Base-by-base conservation (phyloP, 202 grass and related monocot species). In the Digitaria exilis region DNA sequence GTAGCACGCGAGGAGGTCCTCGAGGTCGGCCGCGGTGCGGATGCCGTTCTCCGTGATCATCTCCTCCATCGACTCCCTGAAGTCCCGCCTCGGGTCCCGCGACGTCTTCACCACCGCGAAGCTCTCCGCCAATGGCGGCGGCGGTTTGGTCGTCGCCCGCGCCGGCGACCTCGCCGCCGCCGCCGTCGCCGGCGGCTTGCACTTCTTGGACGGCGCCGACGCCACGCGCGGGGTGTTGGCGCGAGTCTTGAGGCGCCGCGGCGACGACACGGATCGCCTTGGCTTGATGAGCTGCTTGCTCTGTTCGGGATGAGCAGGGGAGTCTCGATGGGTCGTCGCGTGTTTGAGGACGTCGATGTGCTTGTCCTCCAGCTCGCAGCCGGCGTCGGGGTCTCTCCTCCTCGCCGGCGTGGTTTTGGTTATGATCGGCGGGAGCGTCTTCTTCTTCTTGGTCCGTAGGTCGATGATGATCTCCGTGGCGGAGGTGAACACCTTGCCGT, bases 1-100 rank as follows among this genome's bases (percentile, higher is more conserved):
- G 80, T 98, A 98, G 86, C 92, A 98, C 8, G 96, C 96, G 12
- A 98, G 96, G 26, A 98, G 90, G 75, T 98, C 92, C 89, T 98
- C 96, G 6, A 98, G 87, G 87, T 95, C 96, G 34, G 84, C 73
- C 13, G 89, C 84, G 29, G 79, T 76, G 80, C 85, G 32, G 73
- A 98, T 95, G 58, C 88, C 80, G 73, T 95, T 95, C 72, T 88
- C 91, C 1, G 85, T 66, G 48, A 98, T 98, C 96, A 98, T 98
- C 87, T 95, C 96, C 85, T 88, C 85, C 96, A 98, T 98, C 0
- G 96, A 98, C 63, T 98, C 96, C 31, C 31, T 86, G 85, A 98
- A 98, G 82, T 98, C 96, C 69, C 80, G 59, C 70, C 90, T 92
- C 26, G 92, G 92, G 55, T 98, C 85, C 8, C 17, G 80, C 46